Evolutionary conservation across 73 alveolate genomes (phyloP).

Genomic region (Tetrahymena elliotti): DNA sequence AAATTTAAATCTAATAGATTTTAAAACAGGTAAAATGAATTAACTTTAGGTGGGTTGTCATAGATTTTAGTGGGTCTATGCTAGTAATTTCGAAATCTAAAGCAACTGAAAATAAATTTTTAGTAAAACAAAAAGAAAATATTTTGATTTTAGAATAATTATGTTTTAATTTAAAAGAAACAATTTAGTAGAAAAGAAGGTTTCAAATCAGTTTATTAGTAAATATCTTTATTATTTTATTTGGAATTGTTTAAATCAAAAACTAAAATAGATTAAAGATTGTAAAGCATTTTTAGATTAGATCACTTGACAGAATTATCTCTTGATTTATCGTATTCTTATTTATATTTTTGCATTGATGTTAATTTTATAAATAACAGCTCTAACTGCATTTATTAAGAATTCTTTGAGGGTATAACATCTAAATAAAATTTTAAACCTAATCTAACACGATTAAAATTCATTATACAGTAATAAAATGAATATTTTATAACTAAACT

Average conservation of each 20-base stretch:
- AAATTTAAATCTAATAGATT: too few species aligned
- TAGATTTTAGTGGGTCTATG: neutral
- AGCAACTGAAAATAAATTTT: neutral
- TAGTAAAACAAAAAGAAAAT: neutral
- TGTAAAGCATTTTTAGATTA: neutral
- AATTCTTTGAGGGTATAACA: neutral
- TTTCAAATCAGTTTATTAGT: neutral
- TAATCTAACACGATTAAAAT: neutral
- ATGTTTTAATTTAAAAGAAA: neutral
- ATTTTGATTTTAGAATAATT: neutral
- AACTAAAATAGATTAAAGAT: neutral
- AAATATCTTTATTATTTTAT: too few species aligned
- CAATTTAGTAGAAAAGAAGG: too few species aligned
- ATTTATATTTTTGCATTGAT: neutral
- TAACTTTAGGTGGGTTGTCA: neutral
- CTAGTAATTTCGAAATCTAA: neutral
- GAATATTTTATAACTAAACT: too few species aligned
- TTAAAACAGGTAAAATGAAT: neutral
- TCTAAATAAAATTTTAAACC: neutral
- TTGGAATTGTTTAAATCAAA: too few species aligned
- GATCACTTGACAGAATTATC: neutral
- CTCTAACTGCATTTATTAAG: neutral
- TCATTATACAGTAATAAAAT: neutral
- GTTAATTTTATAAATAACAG: too few species aligned
- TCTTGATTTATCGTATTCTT: neutral